Evolutionary conservation across 768 basidiomycete genomes (phyloP).

Genomic region (Termitomyces sp.): DNA sequence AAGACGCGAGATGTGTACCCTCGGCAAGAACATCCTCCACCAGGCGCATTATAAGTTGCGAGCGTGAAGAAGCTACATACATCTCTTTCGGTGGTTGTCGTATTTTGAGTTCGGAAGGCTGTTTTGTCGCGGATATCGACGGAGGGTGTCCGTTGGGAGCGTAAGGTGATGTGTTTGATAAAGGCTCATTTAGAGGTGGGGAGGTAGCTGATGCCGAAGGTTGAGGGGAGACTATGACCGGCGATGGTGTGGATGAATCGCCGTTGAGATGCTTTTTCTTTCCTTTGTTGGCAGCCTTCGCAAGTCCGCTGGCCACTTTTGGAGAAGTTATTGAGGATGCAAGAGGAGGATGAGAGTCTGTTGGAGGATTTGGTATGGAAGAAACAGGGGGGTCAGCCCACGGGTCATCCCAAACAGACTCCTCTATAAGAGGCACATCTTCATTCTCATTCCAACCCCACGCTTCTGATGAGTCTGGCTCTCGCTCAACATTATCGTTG

Average conservation of each 20-base stretch:
- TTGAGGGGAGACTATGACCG: constrained; percentile 17
- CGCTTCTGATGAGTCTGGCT: constrained; percentile 48
- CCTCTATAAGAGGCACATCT: constrained; percentile 30
- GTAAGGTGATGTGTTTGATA: constrained; percentile 10
- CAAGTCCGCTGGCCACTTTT: constrained; percentile 53
- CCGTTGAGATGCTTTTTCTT: constrained; percentile 38
- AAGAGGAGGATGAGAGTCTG: constrained; percentile 23
- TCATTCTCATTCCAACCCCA: constrained; percentile 78
- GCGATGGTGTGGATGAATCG: constrained; percentile 15
- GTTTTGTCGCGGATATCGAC: constrained; percentile 19
- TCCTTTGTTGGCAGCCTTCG: constrained; percentile 50
- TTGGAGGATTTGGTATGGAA: constrained; percentile 13
- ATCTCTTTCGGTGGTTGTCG: constrained; percentile 37
- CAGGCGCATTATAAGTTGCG: constrained; percentile 45
- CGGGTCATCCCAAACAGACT: constrained; percentile 59
- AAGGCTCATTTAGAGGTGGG: background rate
- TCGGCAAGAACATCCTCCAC: constrained; percentile 64
- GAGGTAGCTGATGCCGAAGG: background rate
- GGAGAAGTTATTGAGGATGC: constrained; percentile 30
- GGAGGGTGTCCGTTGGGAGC: constrained; percentile 4
- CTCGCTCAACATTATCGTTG: constrained; percentile 19
- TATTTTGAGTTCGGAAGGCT: constrained; percentile 19
- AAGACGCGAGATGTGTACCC: constrained; percentile 55
- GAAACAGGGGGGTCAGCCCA: constrained; percentile 48
- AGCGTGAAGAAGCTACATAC: constrained; percentile 55